Percentiles rank a stretch among this genome's conserved stretches.
These are phyloP conservation scores for Colletotrichum sp. DNA, from an alignment of 2,329 filamentous ascomycete species.

Conservation along the genomic window DNA sequence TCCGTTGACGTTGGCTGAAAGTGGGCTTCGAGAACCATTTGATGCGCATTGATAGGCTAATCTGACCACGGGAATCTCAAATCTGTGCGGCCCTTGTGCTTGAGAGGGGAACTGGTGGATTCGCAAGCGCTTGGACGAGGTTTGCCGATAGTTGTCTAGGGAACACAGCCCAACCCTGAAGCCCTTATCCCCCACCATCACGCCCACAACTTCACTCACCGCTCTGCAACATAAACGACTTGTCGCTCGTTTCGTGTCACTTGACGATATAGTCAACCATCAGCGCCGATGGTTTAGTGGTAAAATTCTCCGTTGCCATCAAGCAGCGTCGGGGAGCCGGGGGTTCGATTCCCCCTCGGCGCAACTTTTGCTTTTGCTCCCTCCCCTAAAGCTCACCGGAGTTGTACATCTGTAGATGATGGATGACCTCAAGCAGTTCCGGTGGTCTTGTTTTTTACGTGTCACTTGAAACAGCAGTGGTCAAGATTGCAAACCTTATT, in stretches of 20 bases:
- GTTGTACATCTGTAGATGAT: not conserved
- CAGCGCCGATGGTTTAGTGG: constrained; percentile 21
- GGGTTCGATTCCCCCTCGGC: constrained; percentile 22
- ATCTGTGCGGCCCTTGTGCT: not conserved
- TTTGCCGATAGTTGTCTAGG: not conserved
- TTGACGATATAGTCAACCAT: not conserved
- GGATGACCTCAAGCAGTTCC: not conserved
- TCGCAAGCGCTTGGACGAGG: not conserved
- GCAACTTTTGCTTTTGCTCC: not conserved
- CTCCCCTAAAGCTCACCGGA: not conserved
- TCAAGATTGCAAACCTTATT: not conserved
- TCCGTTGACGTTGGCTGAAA: not conserved
- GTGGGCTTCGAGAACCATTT: not conserved
- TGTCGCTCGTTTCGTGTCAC: rapidly evolving
- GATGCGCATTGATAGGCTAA: not conserved
- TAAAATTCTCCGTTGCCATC: constrained; percentile 22
- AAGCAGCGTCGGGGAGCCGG: constrained; percentile 20
- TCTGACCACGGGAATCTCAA: constrained; percentile 3
- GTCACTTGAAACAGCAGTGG: not conserved
- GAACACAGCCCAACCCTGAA: not conserved
- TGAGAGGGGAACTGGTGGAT: not conserved
- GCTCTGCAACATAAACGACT: not conserved
- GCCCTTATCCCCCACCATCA: constrained; percentile 3
- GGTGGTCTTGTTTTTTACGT: not conserved
- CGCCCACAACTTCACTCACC: not conserved